Conservation (phyloP, 768 basidiomycete species). For the Mrakia frigida region DNA sequence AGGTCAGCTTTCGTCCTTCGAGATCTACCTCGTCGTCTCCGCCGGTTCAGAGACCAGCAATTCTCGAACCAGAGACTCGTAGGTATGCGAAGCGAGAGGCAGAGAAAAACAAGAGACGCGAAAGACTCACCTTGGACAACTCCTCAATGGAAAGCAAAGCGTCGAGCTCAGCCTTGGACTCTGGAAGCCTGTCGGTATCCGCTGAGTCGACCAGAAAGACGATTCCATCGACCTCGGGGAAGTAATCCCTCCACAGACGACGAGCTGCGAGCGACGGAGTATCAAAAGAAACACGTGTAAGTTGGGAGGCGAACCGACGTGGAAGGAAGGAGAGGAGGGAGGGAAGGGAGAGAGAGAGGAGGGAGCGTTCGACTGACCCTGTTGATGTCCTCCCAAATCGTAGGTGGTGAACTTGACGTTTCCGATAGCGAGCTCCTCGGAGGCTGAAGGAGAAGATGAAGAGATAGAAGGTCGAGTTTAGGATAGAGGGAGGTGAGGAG, state of each 20-base stretch:
- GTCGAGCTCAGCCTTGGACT: constrained; percentile 96
- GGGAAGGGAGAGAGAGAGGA: constrained; percentile 5
- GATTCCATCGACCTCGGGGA: constrained; percentile 98
- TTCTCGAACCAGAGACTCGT: neutral
- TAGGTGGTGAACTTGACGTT: constrained; percentile 99
- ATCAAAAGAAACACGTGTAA: too few relatives aligned
- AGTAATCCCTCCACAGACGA: constrained; percentile 98
- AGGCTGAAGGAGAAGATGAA: constrained; percentile 58
- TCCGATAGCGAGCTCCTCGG: constrained; percentile 96
- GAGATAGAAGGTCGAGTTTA: neutral
- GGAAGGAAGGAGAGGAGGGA: constrained; percentile 12
- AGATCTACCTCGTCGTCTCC: too few relatives aligned
- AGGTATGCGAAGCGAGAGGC: neutral
- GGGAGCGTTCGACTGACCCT: constrained; percentile 53
- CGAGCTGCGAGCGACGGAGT: constrained; percentile 57
- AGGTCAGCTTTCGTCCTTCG: neutral
- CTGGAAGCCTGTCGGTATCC: constrained; percentile 91
- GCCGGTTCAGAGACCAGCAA: too few relatives aligned
- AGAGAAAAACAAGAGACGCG: neutral
- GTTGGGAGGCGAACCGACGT: neutral
- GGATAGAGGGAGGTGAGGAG: neutral
- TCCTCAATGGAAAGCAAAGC: constrained; percentile 93
- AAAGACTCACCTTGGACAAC: constrained; percentile 56
- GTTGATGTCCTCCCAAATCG: constrained; percentile 95
- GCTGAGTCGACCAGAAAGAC: constrained; percentile 97